These are phyloP conservation scores for Hymenoscyphus albidus DNA, from an alignment of 2,329 filamentous ascomycete species.

Conservation along the genomic window DNA sequence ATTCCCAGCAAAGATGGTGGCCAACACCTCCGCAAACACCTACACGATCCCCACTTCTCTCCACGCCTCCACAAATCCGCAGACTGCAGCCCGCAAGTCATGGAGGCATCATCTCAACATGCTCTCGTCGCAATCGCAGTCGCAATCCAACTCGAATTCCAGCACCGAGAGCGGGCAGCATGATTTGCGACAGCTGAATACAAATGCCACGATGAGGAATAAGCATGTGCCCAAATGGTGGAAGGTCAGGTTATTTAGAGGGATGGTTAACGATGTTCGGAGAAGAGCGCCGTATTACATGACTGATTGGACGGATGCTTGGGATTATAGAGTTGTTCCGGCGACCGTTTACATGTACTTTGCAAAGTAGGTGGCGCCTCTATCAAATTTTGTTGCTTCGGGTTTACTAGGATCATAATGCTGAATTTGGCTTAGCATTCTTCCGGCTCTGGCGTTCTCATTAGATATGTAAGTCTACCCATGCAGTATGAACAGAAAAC, in stretches of 20 bases:
- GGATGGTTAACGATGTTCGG: conserved; percentile 75
- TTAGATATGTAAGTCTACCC: conserved; percentile 64
- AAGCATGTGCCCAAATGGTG: conserved; percentile 54
- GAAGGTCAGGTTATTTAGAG: conserved; percentile 69
- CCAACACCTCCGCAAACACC: conserved; percentile 13
- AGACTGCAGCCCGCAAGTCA: conserved; percentile 14
- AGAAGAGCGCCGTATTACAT: conserved; percentile 71
- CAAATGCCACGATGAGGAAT: conserved; percentile 21
- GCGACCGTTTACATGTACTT: conserved; percentile 94
- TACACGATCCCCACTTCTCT: conserved; percentile 27
- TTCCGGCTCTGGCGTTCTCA: conserved; percentile 83
- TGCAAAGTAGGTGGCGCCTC: conserved; percentile 64
- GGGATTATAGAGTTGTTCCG: conserved; percentile 85
- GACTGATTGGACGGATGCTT: conserved; percentile 83
- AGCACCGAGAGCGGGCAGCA: conserved; percentile 1
- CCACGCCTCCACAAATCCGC: conserved; percentile 7
- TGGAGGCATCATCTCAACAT: conserved; percentile 21
- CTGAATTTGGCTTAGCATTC: conserved; percentile 54
- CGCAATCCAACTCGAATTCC: conserved; percentile 7
- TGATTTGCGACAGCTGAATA: conserved; percentile 14
- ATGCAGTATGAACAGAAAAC: background rate
- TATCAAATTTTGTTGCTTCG: conserved; percentile 12
- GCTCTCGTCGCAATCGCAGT: conserved; percentile 7
- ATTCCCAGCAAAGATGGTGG: conserved; percentile 13
- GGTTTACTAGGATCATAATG: background rate